phyloP scores from a whole-genome alignment of 129 eudicot genomes.

The Daucus carota region DH1_v3.0 NC_030387.2:41107501-41108000 shows the following conservation, averaged over 20 bases:
- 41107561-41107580: conserved; percentile 86
- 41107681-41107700: background rate
- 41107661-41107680: conserved; percentile 32
- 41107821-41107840: conserved; percentile 87
- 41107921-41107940: conserved; percentile 3
- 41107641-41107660: conserved; percentile 91
- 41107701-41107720: background rate
- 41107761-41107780: conserved; percentile 92
- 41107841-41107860: conserved; percentile 93
- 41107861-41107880: conserved; percentile 98
- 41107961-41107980: background rate
- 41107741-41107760: conserved; percentile 71
- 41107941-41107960: conserved; percentile 3
- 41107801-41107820: conserved; percentile 97
- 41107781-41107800: conserved; percentile 97
- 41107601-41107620: conserved; percentile 97
- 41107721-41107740: background rate
- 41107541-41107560: conserved; percentile 97
- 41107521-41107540: conserved; percentile 62
- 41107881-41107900: conserved; percentile 6
- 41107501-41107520: conserved; percentile 7
- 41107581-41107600: conserved; percentile 97
- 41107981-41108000: background rate
- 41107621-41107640: conserved; percentile 94
- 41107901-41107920: background rate